A percentile compares a stretch with the other conserved stretches of the same genome.
Evolutionary conservation across 2,329 filamentous ascomycete genomes (phyloP).

Genomic region (Colletotrichum tropicicola): DNA sequence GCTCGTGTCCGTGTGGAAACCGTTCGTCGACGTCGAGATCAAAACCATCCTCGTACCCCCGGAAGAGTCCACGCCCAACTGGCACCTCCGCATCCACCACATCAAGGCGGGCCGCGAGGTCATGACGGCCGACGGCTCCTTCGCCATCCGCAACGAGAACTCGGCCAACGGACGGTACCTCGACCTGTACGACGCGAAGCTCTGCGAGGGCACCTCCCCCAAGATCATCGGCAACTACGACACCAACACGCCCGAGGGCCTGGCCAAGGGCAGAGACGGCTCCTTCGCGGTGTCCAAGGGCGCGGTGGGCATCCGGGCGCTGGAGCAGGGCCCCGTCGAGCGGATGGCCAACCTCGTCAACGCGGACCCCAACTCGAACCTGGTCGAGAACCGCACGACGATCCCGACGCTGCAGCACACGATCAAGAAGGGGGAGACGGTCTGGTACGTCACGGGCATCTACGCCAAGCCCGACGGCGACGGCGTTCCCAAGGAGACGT

Average conservation of each 20-base stretch:
- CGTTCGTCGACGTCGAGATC: slow-evolving; percentile 74
- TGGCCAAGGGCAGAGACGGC: slow-evolving; percentile 58
- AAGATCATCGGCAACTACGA: slow-evolving; percentile 70
- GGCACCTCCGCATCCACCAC: slow-evolving; percentile 74
- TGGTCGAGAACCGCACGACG: slow-evolving; percentile 76
- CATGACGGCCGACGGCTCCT: slow-evolving; percentile 78
- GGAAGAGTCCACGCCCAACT: slow-evolving; percentile 65
- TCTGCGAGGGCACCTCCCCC: slow-evolving; percentile 60
- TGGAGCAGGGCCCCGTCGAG: slow-evolving; percentile 59
- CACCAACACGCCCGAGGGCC: slow-evolving; percentile 61
- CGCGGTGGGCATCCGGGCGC: slow-evolving; percentile 64
- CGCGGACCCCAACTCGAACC: slow-evolving; percentile 81
- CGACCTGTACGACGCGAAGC: slow-evolving; percentile 51
- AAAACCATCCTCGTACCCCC: slow-evolving; percentile 73
- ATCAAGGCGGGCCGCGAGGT: slow-evolving; percentile 69
- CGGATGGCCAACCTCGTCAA: slow-evolving; percentile 74
- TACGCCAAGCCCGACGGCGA: slow-evolving; percentile 72
- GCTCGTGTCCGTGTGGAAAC: slow-evolving; percentile 75
- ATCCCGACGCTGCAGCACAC: slow-evolving; percentile 75
- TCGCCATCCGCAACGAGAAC: slow-evolving; percentile 71
- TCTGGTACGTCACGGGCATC: slow-evolving; percentile 76
- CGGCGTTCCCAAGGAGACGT: slow-evolving; percentile 59
- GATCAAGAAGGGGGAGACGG: slow-evolving; percentile 63
- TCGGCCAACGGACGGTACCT: slow-evolving; percentile 58
- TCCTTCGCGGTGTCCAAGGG: slow-evolving; percentile 66